Conservation (phyloP, 2,329 filamentous ascomycete species). For the Aspergillus sergii region DNA sequence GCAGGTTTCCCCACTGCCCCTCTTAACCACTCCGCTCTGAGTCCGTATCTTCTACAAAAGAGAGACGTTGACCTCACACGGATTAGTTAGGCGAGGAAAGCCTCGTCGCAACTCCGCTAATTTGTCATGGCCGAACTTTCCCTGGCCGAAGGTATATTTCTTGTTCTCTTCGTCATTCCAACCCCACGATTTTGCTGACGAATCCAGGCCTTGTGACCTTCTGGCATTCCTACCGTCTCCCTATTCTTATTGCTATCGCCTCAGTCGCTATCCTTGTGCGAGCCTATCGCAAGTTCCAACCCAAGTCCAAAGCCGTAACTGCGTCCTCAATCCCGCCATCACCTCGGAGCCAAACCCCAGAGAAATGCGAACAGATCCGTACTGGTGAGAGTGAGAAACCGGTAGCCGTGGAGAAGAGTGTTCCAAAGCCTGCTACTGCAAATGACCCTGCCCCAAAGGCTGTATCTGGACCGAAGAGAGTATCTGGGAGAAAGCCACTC, state of each 20-base stretch:
- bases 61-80: background rate
- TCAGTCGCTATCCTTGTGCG: slow-evolving; percentile 38
- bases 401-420: slow-evolving; percentile 1
- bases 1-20: slow-evolving; percentile 1
- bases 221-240: slow-evolving; percentile 53
- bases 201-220: slow-evolving; percentile 39
- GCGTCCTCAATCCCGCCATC: slow-evolving; percentile 36
- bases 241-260: slow-evolving; percentile 45
- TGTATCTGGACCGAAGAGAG: slow-evolving; percentile 34
- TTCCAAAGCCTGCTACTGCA: background rate
- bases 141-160: background rate
- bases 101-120: too few relatives aligned
- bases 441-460: slow-evolving; percentile 19
- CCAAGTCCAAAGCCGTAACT: slow-evolving; percentile 29
- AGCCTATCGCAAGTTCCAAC: slow-evolving; percentile 26
- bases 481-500: slow-evolving; percentile 35
- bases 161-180: background rate
- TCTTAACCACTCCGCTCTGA: background rate
- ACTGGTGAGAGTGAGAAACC: background rate
- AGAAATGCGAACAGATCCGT: slow-evolving; percentile 22
- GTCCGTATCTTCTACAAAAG: background rate
- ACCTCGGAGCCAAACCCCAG: slow-evolving; percentile 31
- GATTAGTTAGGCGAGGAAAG: background rate
- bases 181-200: background rate
- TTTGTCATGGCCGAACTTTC: background rate